Evolutionary conservation across 2,329 filamentous ascomycete genomes (phyloP), one percentile per base, ranked within the genome.

Genomic region (Fusarium coffeatum): DNA sequence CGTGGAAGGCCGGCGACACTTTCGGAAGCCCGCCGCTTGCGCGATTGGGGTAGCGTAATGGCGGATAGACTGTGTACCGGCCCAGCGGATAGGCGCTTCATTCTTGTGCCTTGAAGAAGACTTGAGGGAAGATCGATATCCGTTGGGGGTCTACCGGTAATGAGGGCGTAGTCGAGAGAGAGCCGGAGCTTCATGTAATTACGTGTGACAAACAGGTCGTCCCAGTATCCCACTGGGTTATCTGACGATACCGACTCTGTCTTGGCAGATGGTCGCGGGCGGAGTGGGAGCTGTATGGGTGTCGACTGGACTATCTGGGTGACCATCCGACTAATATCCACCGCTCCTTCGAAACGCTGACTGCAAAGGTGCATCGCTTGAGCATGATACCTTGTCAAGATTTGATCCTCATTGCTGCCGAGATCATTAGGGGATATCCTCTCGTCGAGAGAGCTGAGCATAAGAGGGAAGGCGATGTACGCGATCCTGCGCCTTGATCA

Each of bases 341-440:
- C 60, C 0, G 62, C 62, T 0, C 62, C 62, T 6, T 65, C 62
- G 16, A 65, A 65, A 0, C 62, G 54, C 1, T 66, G 47, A 32
- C 62, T 65, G 1, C 62, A 65, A 1, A 65, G 6, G 3, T 65
- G 62, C 62, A 65, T 65, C 5, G 62, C 60, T 13, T 65, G 62
- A 2, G 61, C 54, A 8, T 65, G 54, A 3, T 65, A 65, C 20
- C 25, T 7, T 2, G 62, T 53, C 1, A 66, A 27, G 0, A 49
- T 8, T 3, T 65, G 45, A 0, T 48, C 42, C 1, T 30, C 23
- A 3, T 42, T 27, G 0, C 7, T 28, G 4, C 47, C 62, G 0
- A 18, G 9, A 7, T 64, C 63, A 1, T 54, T 37, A 0, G 60
- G 46, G 2, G 53, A 41, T 20, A 64, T 50, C 5, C 46, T 59